These are phyloP conservation scores for Anaeramoeba flamelloides DNA, from an alignment of 78 protist species.

Conservation along the genomic window DNA sequence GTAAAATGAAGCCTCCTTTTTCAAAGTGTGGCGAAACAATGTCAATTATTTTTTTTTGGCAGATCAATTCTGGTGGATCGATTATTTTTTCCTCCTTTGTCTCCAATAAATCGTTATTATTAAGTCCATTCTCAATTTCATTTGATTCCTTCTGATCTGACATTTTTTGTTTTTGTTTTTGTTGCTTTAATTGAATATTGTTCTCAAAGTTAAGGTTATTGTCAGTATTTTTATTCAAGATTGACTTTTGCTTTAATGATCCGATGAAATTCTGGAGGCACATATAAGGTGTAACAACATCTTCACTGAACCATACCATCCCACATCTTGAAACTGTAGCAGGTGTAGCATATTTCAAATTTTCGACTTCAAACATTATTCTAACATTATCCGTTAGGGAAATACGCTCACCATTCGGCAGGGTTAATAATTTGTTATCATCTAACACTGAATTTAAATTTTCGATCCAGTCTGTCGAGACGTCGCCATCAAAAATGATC, in stretches of 20 bases:
- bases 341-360: slow-evolving; percentile 79
- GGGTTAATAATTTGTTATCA: slow-evolving; percentile 86
- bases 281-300: background rate
- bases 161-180: too few relatives aligned
- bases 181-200: too few relatives aligned
- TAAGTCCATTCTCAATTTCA: too few relatives aligned
- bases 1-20: slow-evolving; percentile 26
- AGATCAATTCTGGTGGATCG: background rate
- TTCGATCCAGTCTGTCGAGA: slow-evolving; percentile 97
- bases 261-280: too few relatives aligned
- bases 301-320: slow-evolving; percentile 87
- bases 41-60: too few relatives aligned
- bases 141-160: too few relatives aligned
- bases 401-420: slow-evolving; percentile 95
- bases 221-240: too few relatives aligned
- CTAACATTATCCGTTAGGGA: slow-evolving; percentile 65
- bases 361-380: slow-evolving; percentile 78
- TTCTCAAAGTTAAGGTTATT: too few relatives aligned
- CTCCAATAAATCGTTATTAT: background rate
- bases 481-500: slow-evolving; percentile 94
- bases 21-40: slow-evolving; percentile 30
- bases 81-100: too few relatives aligned
- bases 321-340: slow-evolving; percentile 97
- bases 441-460: slow-evolving; percentile 87
- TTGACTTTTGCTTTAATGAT: too few relatives aligned